Base-by-base conservation (phyloP, 805 yeast species). In the Candida chilensis region DNA sequence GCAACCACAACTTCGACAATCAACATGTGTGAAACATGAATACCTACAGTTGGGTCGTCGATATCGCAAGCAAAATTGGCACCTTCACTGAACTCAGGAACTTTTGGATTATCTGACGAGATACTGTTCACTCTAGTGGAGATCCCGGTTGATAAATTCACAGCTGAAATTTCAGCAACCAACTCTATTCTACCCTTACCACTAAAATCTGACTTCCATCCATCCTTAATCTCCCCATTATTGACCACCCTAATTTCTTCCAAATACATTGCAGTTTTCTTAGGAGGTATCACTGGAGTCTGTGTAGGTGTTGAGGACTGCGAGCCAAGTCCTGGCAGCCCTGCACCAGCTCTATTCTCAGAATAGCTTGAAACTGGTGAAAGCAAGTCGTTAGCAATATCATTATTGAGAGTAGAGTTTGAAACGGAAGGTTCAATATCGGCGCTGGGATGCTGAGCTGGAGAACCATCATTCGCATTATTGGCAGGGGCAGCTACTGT, bases 171-270 rank as follows among this genome's bases (percentile, higher is more conserved):
- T 27, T 82, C 85, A 1, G 83, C 85, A 18, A 80, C 78, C 27
- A 87, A 51, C 51, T 86, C 95, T 36, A 88, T 78, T 32, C 73
- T 66, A 4, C 98, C 98, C 27, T 67, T 66, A 25, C 75, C 80
- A 5, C 76, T 55, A 48, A 80, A 88, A 53, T 92, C 98, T 1
- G 92, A 75, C 51, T 92, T 92, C 99, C 99, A 92, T 3, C 99
- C 99, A 18, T 71, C 65, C 47, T 82, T 84, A 47, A 86, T 54
- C 37, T 84, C 95, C 8, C 96, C 96, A 32, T 76, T 70, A 9
- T 79, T 71, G 6, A 92, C 60, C 4, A 83, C 72, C 18, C 88
- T 67, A 5, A 71, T 68, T 45, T 88, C 95, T 50, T 87, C 94
- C 9, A 76, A 52, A 41, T 69, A 80, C 10, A 82, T 35, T 46